A percentile compares a stretch with the other conserved stretches of the same genome.
Evolutionary conservation across 2,329 filamentous ascomycete species (phyloP).

Genomic region (Phialocephala sp.): DNA sequence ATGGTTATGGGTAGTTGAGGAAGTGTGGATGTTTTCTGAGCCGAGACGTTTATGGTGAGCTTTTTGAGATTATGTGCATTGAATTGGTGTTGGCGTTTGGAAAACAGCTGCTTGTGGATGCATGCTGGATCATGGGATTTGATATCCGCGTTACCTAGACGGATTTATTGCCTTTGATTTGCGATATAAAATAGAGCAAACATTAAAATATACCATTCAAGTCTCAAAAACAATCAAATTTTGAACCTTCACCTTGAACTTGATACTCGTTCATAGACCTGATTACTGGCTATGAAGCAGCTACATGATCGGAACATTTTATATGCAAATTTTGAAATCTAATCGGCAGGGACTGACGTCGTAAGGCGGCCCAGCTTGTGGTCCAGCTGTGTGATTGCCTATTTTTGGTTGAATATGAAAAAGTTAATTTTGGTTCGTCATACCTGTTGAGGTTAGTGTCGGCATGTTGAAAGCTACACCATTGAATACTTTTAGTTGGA

Average conservation of each 20-base stretch:
- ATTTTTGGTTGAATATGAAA: no score
- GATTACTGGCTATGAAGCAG: no score
- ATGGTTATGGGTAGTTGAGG: slow-evolving; percentile 49
- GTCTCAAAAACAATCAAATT: neutral
- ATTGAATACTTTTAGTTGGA: no score
- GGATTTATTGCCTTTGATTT: neutral
- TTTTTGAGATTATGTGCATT: slow-evolving; percentile 11
- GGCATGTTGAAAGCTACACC: no score
- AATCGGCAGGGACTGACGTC: no score
- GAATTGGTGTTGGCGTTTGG: slow-evolving; percentile 16
- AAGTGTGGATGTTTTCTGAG: slow-evolving; percentile 17
- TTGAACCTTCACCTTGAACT: neutral
- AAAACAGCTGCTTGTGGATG: neutral
- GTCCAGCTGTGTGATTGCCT: no score
- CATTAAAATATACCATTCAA: neutral
- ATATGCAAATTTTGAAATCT: no score
- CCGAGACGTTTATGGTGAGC: slow-evolving; percentile 10
- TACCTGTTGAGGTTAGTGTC: no score
- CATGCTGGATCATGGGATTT: slow-evolving; percentile 17
- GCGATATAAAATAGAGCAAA: neutral
- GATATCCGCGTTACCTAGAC: slow-evolving; percentile 14
- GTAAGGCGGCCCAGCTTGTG: no score
- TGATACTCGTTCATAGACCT: neutral
- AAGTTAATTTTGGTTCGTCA: no score
- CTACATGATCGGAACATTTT: no score